Evolutionary conservation across 257 asterid genomes (phyloP).

Genomic region (Solanum sejunctum): DNA sequence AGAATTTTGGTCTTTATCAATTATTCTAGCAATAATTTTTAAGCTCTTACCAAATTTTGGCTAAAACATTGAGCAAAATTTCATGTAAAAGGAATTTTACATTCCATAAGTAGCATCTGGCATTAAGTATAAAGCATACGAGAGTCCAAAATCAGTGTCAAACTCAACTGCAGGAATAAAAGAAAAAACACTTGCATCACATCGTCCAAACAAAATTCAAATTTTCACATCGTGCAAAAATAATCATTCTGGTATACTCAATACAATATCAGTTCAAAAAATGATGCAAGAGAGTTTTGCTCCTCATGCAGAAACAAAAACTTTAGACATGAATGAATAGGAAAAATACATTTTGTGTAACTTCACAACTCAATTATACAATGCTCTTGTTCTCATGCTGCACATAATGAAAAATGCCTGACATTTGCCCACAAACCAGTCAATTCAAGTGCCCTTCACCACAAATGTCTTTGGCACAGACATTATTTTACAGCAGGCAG

Average conservation of each 20-base stretch:
- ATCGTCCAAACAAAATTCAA: neutral
- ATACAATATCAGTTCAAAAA: neutral
- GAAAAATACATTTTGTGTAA: neutral
- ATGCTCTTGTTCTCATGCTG: neutral
- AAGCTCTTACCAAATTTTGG: neutral
- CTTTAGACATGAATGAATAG: neutral
- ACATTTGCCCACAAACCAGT: constrained; percentile 2
- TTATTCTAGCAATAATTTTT: neutral
- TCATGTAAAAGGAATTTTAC: neutral
- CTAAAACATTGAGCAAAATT: neutral
- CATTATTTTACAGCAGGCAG: constrained; percentile 39
- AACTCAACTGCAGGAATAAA: neutral
- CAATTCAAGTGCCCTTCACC: constrained; percentile 13
- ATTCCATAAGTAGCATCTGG: neutral
- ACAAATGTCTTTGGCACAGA: constrained; percentile 12
- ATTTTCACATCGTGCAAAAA: neutral
- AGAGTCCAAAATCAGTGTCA: neutral
- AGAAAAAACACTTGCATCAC: neutral
- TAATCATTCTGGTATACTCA: neutral
- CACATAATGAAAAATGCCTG: neutral
- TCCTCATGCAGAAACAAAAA: neutral
- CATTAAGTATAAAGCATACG: neutral
- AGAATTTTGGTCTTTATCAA: neutral
- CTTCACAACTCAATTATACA: neutral
- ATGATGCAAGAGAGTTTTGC: neutral